phyloP scores from a whole-genome alignment of 1,284 basidiomycete genomes.

The Ceratobasidium sp. region DNA sequence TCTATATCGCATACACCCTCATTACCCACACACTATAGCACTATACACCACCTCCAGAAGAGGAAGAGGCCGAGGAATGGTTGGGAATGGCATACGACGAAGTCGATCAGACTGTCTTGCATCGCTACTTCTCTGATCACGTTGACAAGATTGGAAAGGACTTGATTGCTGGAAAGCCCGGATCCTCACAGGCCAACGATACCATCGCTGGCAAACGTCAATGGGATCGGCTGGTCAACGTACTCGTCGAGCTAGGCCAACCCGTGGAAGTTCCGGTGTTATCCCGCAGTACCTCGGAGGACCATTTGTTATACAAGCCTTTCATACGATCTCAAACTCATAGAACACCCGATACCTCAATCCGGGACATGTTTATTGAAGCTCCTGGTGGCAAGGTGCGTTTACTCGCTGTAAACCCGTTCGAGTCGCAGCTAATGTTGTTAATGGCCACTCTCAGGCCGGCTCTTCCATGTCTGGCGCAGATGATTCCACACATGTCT shows the following conservation, averaged over 20 bases:
- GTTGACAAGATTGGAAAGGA: constrained; percentile 86
- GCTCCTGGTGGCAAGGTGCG: constrained; percentile 58
- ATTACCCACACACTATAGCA: neutral
- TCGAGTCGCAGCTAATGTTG: neutral
- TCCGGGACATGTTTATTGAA: constrained; percentile 73
- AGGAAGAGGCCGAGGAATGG: constrained; percentile 63
- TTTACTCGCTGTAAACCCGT: neutral
- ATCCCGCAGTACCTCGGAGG: constrained; percentile 56
- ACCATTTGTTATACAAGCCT: constrained; percentile 68
- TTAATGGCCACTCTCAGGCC: neutral
- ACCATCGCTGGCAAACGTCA: constrained; percentile 64
- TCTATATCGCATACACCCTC: constrained; percentile 1
- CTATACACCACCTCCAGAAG: constrained; percentile 20
- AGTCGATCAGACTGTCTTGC: constrained; percentile 79
- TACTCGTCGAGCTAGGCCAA: constrained; percentile 77
- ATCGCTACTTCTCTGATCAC: constrained; percentile 82
- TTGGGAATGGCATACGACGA: constrained; percentile 76
- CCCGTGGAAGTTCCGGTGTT: constrained; percentile 69
- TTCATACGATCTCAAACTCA: constrained; percentile 74
- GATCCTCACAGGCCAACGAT: constrained; percentile 12
- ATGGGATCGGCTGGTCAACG: constrained; percentile 75
- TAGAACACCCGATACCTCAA: constrained; percentile 61
- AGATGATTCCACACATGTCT: constrained; percentile 52
- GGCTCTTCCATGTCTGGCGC: constrained; percentile 17
- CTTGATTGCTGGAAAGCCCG: constrained; percentile 51